Evolutionary conservation across 192 early-diverging fungal species (phyloP).

Genomic region (Martensiomyces pterosporus): DNA sequence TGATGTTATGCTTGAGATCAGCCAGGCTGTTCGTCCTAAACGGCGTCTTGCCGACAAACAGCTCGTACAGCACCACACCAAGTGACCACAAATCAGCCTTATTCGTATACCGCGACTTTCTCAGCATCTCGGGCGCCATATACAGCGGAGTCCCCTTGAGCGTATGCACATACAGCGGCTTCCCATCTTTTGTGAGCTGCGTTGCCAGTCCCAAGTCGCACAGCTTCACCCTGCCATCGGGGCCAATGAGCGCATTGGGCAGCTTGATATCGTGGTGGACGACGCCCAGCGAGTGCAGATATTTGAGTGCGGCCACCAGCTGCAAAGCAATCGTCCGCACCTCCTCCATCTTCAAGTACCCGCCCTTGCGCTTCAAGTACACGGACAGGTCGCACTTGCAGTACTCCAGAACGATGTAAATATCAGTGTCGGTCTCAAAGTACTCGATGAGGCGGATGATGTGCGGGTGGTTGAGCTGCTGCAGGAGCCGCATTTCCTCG

Average conservation of each 20-base stretch:
- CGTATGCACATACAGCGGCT: slow-evolving; percentile 34
- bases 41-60: slow-evolving; percentile 49
- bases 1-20: slow-evolving; percentile 45
- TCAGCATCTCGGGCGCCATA: slow-evolving; percentile 48
- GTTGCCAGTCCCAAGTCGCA: slow-evolving; percentile 53
- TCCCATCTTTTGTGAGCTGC: slow-evolving; percentile 43
- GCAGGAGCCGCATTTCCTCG: slow-evolving; percentile 47
- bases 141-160: slow-evolving; percentile 48
- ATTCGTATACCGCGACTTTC: slow-evolving; percentile 47
- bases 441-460: slow-evolving; percentile 50
- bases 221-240: slow-evolving; percentile 53
- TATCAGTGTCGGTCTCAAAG: slow-evolving; percentile 44
- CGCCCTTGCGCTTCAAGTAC: slow-evolving; percentile 33
- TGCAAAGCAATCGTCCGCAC: slow-evolving; percentile 46
- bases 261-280: slow-evolving; percentile 72
- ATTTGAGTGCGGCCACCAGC: slow-evolving; percentile 57
- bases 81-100: slow-evolving; percentile 51
- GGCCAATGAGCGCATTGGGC: slow-evolving; percentile 61
- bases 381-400: slow-evolving; percentile 48
- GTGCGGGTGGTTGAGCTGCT: slow-evolving; percentile 46
- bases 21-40: slow-evolving; percentile 43
- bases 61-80: slow-evolving; percentile 50
- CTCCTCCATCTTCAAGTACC: slow-evolving; percentile 41
- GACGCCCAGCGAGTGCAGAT: slow-evolving; percentile 62
- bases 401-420: slow-evolving; percentile 51